Percentiles rank a stretch among this genome's conserved stretches.
These are phyloP conservation scores for Comarum palustre DNA, from an alignment of 306 rosid species.

Conservation along the genomic window DNA sequence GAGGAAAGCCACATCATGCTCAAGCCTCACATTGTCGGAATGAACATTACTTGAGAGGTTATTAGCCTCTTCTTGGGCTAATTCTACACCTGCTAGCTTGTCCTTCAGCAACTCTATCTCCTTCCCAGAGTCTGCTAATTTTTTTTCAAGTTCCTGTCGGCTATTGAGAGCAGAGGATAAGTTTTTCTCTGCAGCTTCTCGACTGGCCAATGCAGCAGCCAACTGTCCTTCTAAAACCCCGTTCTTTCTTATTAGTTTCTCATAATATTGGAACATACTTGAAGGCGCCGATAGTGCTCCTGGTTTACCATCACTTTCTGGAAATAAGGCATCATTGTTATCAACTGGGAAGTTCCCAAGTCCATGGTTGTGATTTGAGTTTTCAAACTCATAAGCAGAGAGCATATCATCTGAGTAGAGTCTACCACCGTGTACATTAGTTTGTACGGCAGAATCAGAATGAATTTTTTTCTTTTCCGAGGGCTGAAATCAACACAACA, in stretches of 20 bases:
- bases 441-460: constrained; percentile 41
- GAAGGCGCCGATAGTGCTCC: constrained; percentile 55
- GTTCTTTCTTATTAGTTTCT: constrained; percentile 64
- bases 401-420: constrained; percentile 42
- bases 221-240: constrained; percentile 83
- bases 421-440: constrained; percentile 42
- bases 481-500: constrained; percentile 42
- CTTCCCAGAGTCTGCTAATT: constrained; percentile 47
- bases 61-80: constrained; percentile 81
- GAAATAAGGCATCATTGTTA: constrained; percentile 36
- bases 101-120: constrained; percentile 74
- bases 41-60: constrained; percentile 81
- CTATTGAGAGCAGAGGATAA: constrained; percentile 60
- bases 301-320: constrained; percentile 49
- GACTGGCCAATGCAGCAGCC: constrained; percentile 62
- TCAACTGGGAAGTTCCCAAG: constrained; percentile 43
- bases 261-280: constrained; percentile 61
- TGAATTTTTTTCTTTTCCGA: constrained; percentile 43
- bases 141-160: constrained; percentile 72
- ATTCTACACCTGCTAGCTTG: constrained; percentile 67
- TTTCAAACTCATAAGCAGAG: constrained; percentile 42
- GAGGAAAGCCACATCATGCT: constrained; percentile 97
- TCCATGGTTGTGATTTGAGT: constrained; percentile 46
- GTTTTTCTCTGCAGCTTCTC: constrained; percentile 74
- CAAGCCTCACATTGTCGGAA: constrained; percentile 90